Evolutionary conservation across 2,329 filamentous ascomycete genomes (phyloP).

Genomic region (Aureobasidium sp.): DNA sequence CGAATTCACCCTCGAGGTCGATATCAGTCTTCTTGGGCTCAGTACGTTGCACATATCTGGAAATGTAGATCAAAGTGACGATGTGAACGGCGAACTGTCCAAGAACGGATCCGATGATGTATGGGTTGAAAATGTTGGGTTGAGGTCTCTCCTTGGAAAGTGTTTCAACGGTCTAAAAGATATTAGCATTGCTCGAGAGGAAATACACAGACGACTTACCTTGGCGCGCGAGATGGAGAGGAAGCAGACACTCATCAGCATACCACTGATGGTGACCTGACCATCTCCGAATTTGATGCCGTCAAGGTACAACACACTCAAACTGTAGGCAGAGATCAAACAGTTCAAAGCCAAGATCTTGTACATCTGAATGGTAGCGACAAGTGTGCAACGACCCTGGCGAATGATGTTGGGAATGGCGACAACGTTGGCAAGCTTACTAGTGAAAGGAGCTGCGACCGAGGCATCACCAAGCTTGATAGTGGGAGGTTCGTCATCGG

Average conservation of each 20-base stretch:
- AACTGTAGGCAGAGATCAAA: conserved; percentile 92
- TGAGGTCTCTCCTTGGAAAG: conserved; percentile 95
- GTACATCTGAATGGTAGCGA: conserved; percentile 99
- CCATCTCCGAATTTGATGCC: conserved; percentile 99
- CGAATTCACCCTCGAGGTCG: conserved; percentile 91
- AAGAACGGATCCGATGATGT: conserved; percentile 96
- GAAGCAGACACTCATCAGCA: conserved; percentile 99
- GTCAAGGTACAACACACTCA: conserved; percentile 92
- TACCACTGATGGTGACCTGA: conserved; percentile 96
- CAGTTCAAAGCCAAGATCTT: conserved; percentile 98
- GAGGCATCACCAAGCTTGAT: conserved; percentile 97
- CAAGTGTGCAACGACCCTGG: conserved; percentile 92
- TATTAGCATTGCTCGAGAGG: conserved; percentile 25
- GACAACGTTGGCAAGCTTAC: conserved; percentile 92
- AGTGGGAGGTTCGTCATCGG: conserved; percentile 83
- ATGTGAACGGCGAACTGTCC: conserved; percentile 97
- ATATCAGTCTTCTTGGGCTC: conserved; percentile 64
- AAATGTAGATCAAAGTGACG: conserved; percentile 86
- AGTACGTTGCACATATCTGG: conserved; percentile 75
- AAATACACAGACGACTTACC: conserved; percentile 34
- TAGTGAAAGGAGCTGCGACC: conserved; percentile 93
- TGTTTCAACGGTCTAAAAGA: conserved; percentile 68
- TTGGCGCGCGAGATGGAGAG: conserved; percentile 95
- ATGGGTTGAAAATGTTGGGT: conserved; percentile 97
- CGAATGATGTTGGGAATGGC: conserved; percentile 98